Conservation (phyloP, 2,329 filamentous ascomycete species). For the Corinectria fuckeliana region DNA sequence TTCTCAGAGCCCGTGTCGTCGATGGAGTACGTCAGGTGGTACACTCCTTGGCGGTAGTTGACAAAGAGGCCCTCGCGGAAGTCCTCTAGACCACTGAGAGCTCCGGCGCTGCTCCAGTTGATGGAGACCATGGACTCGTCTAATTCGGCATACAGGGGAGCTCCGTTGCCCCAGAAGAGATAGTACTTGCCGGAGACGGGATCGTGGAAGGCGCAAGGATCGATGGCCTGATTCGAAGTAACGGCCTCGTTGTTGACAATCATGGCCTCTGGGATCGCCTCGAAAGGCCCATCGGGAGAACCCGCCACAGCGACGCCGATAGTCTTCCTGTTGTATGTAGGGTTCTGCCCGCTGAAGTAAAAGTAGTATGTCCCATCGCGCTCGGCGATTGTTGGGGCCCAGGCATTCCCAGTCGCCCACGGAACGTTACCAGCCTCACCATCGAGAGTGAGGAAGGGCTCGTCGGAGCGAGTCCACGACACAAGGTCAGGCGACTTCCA, state of each 20-base stretch:
- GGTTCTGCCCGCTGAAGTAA: slow-evolving; percentile 62
- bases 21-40: slow-evolving; percentile 57
- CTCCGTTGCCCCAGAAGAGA: slow-evolving; percentile 65
- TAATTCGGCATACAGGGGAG: slow-evolving; percentile 49
- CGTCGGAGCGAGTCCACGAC: slow-evolving; percentile 47
- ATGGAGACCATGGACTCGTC: slow-evolving; percentile 54
- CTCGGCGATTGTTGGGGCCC: slow-evolving; percentile 68
- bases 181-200: slow-evolving; percentile 63
- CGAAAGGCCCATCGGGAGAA: slow-evolving; percentile 66
- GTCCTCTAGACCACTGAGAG: slow-evolving; percentile 46
- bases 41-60: slow-evolving; percentile 51
- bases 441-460: slow-evolving; percentile 53
- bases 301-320: slow-evolving; percentile 66
- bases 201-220: slow-evolving; percentile 67
- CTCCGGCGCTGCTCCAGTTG: slow-evolving; percentile 43
- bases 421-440: slow-evolving; percentile 60
- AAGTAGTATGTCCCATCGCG: slow-evolving; percentile 69
- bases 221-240: slow-evolving; percentile 56
- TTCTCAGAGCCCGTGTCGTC: slow-evolving; percentile 54
- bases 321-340: slow-evolving; percentile 59
- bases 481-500: slow-evolving; percentile 54
- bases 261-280: slow-evolving; percentile 59
- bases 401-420: slow-evolving; percentile 71
- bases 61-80: slow-evolving; percentile 53
- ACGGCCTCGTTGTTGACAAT: slow-evolving; percentile 55